These are phyloP conservation scores for Artemisia argyi DNA, from an alignment of 129 eudicot species.

Conservation along the genomic window DNA sequence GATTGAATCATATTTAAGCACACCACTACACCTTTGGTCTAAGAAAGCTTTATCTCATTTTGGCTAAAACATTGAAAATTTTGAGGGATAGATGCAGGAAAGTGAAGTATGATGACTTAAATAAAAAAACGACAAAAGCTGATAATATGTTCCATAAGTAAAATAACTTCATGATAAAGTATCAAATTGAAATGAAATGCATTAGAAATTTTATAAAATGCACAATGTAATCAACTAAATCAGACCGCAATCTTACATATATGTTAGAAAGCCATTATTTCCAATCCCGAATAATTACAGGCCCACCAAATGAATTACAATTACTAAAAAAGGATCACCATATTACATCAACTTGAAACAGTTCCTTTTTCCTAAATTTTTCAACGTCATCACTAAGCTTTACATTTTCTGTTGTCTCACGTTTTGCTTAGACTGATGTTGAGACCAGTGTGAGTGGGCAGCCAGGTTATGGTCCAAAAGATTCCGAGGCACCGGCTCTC, in stretches of 20 bases:
- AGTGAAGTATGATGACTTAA: background rate
- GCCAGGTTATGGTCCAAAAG: constrained; percentile 75
- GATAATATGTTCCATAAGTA: background rate
- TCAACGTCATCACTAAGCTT: constrained; percentile 41
- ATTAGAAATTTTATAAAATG: constrained; percentile 32
- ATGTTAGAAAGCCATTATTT: constrained; percentile 46
- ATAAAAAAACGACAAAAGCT: background rate
- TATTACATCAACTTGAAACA: constrained; percentile 30
- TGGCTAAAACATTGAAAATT: too few relatives aligned
- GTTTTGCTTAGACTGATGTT: constrained; percentile 72
- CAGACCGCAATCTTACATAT: constrained; percentile 29
- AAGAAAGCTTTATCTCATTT: too few relatives aligned
- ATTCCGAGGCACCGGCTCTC: constrained; percentile 92
- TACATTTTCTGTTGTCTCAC: constrained; percentile 50
- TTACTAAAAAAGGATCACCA: constrained; percentile 20
- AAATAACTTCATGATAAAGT: background rate
- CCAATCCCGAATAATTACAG: constrained; percentile 48
- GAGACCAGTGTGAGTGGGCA: constrained; percentile 93
- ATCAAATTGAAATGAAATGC: constrained; percentile 15
- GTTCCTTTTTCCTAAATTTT: constrained; percentile 17
- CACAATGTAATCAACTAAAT: constrained; percentile 24
- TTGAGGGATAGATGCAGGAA: too few relatives aligned
- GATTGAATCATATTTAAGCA: too few relatives aligned
- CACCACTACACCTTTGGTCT: too few relatives aligned
- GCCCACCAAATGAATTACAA: constrained; percentile 37